These are phyloP conservation scores for Dictyostelium firmibasis DNA, from an alignment of 78 protist genomes.

Conservation along the genomic window DNA sequence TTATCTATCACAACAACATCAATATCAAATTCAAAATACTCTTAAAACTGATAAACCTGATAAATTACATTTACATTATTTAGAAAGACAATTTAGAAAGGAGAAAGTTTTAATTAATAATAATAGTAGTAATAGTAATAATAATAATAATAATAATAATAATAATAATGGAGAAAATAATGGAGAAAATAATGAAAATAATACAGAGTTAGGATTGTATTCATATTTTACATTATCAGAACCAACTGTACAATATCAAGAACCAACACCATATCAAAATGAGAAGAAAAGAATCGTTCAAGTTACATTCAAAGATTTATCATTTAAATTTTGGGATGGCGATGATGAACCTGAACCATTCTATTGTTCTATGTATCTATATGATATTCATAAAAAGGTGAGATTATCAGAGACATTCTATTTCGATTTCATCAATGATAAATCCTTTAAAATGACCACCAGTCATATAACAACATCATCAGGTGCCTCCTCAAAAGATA, in stretches of 20 bases:
- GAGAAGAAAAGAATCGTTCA: constrained; percentile 12
- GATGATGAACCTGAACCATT: constrained; percentile 73
- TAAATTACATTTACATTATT: constrained; percentile 50
- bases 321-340: constrained; percentile 61
- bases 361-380: constrained; percentile 41
- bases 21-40: constrained; percentile 22
- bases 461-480: neutral
- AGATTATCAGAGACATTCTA: constrained; percentile 51
- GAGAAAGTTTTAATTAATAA: neutral
- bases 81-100: constrained; percentile 62
- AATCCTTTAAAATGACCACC: constrained; percentile 17
- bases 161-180: neutral
- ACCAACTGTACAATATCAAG: neutral
- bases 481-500: neutral
- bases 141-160: too few relatives aligned
- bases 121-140: neutral
- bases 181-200: neutral
- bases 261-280: constrained; percentile 34
- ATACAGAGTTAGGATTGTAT: neutral
- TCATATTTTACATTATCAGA: constrained; percentile 67
- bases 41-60: constrained; percentile 46
- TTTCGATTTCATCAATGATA: constrained; percentile 61
- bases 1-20: constrained; percentile 15
- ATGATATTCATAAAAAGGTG: constrained; percentile 34
- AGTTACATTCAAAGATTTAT: constrained; percentile 42